Conservation (phyloP, 2,329 filamentous ascomycete species). For the Nigrospora sphaerica region DNA sequence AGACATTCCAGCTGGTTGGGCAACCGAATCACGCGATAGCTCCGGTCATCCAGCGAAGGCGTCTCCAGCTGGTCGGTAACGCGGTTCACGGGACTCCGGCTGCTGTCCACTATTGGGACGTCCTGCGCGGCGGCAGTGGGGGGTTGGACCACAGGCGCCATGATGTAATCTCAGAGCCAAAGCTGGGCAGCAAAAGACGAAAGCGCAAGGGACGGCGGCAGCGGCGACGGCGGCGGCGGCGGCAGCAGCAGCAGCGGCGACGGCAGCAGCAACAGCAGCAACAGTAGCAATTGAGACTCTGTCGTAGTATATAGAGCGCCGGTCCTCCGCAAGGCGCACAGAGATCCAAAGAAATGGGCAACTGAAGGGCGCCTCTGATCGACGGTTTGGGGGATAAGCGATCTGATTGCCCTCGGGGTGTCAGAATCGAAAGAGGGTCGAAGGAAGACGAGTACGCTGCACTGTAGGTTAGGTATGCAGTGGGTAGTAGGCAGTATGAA, state of each 20-base stretch:
- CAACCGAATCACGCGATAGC: constrained; percentile 80
- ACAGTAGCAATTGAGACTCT: constrained; percentile 28
- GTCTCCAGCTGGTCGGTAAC: constrained; percentile 23
- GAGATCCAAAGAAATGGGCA: too few relatives aligned
- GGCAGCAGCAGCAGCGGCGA: constrained; percentile 90
- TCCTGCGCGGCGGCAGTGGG: constrained; percentile 14
- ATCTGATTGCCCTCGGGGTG: too few relatives aligned
- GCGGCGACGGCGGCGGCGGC: constrained; percentile 82
- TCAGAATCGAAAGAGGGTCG: too few relatives aligned
- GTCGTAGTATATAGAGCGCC: too few relatives aligned
- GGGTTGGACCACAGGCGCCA: constrained; percentile 6
- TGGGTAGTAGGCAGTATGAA: too few relatives aligned
- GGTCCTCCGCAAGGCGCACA: too few relatives aligned
- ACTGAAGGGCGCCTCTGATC: too few relatives aligned
- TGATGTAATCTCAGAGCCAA: neutral
- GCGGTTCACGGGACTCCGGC: constrained; percentile 25
- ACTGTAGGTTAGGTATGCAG: too few relatives aligned
- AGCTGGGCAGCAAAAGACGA: too few relatives aligned
- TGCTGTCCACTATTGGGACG: constrained; percentile 20
- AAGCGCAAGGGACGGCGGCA: too few relatives aligned
- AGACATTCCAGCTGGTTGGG: constrained; percentile 84
- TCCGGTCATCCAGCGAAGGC: constrained; percentile 60
- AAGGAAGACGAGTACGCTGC: too few relatives aligned
- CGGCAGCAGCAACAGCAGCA: constrained; percentile 86
- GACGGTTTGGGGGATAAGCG: too few relatives aligned